Evolutionary conservation across 2,329 filamentous ascomycete genomes (phyloP), one percentile per base, ranked within the genome.

Genomic region (Colletotrichum somersetense): DNA sequence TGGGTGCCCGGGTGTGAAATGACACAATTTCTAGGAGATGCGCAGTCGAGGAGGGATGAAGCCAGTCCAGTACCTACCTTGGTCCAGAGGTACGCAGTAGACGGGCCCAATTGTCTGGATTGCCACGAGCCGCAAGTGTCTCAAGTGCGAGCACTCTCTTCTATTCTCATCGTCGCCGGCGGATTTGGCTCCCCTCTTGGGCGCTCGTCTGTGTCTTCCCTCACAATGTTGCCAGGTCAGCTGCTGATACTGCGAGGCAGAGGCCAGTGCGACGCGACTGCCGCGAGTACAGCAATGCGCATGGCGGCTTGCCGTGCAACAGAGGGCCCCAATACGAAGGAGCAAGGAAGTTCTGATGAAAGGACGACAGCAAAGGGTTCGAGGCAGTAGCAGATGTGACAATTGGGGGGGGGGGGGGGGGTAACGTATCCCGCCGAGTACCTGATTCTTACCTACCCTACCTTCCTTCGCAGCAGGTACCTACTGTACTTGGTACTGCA

Each of bases 341-440:
- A 48, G 30, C 68, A 55, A 57, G n/a, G 68, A 33, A 68, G 56
- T 52, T 71, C 52, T 68, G 65, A 71, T 63, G 65, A 71, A 71
- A 52, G 65, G 69, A 55, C 65, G 42, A 53, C 23, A 16, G 44
- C 42, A 20, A 10, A 68, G 58, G n/a, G n/a, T n/a, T n/a, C n/a
- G n/a, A n/a, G n/a, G n/a, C n/a, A n/a, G n/a, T n/a, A n/a, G 58
- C 58, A 72, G 65, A 68, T 71, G 68, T 50, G 67, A 67, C 68
- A 52, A 42, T 48, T n/a, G n/a, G n/a, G n/a, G n/a, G n/a, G n/a
- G n/a, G 40, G 23, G 52, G n/a, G 2, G 12, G 26, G 52, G 40
- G 40, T n/a, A 30, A 59, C 62, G 55, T 66, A 42, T 18, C 53
- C n/a, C 33, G 30, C 26, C 16, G 33, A 3, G 16, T 33, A 33